phyloP scores from a whole-genome alignment of 179 eudicot genomes.

The Drosera spatulata region DNA sequence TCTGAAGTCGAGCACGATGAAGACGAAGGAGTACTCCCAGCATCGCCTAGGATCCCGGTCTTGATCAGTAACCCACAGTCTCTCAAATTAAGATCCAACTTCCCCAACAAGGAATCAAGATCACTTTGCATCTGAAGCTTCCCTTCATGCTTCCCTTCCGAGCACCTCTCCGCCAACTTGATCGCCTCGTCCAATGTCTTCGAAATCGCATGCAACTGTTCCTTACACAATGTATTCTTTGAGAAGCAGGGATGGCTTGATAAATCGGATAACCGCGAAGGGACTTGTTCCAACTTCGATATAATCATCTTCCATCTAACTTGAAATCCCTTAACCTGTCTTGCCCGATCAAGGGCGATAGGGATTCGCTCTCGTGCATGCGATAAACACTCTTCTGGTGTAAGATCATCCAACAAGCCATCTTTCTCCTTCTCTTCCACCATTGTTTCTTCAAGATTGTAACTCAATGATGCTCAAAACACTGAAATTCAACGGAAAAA shows the following conservation, averaged over 20 bases:
- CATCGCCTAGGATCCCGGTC: slow-evolving; percentile 79
- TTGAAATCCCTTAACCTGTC: slow-evolving; percentile 58
- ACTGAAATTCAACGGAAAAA: no score
- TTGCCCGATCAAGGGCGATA: slow-evolving; percentile 53
- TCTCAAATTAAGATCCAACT: slow-evolving; percentile 65
- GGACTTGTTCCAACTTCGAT: slow-evolving; percentile 67
- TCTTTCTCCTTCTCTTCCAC: slow-evolving; percentile 27
- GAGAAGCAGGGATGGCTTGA: slow-evolving; percentile 93
- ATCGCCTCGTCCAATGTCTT: slow-evolving; percentile 51
- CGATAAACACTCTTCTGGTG: slow-evolving; percentile 31
- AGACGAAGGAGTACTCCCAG: slow-evolving; percentile 31
- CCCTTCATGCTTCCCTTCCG: slow-evolving; percentile 70
- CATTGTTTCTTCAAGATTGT: slow-evolving; percentile 13
- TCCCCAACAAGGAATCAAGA: slow-evolving; percentile 64
- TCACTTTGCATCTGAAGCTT: slow-evolving; percentile 91
- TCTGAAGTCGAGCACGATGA: slow-evolving; percentile 28
- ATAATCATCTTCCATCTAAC: slow-evolving; percentile 84
- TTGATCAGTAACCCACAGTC: slow-evolving; percentile 83
- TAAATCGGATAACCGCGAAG: slow-evolving; percentile 62
- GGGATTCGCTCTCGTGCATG: slow-evolving; percentile 69
- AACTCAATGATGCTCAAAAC: no score
- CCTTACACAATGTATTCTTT: slow-evolving; percentile 75
- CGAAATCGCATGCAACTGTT: slow-evolving; percentile 76
- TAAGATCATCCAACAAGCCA: slow-evolving; percentile 10
- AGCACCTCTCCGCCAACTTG: slow-evolving; percentile 54